Conservation (phyloP, 805 yeast species). For the Wickerhamomyces canadensis region DNA sequence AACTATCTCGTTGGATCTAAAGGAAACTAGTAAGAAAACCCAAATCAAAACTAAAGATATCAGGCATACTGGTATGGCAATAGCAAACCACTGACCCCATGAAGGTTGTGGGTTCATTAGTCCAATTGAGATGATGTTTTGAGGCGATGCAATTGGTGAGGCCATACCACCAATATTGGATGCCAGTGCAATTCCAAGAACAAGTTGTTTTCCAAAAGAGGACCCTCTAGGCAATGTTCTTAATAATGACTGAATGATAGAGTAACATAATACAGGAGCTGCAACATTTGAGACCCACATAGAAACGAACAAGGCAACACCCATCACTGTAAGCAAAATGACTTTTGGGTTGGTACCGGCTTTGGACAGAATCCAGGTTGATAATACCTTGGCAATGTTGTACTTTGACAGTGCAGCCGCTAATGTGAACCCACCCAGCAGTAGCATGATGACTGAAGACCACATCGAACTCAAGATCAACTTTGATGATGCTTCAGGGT, state of each 20-base stretch:
- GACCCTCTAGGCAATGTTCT: slow-evolving; percentile 78
- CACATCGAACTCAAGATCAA: slow-evolving; percentile 86
- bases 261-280: slow-evolving; percentile 89
- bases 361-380: slow-evolving; percentile 72
- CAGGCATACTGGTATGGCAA: slow-evolving; percentile 75
- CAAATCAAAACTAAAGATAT: slow-evolving; percentile 64
- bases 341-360: slow-evolving; percentile 85
- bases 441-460: slow-evolving; percentile 86
- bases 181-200: slow-evolving; percentile 88
- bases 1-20: slow-evolving; percentile 46
- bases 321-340: slow-evolving; percentile 76
- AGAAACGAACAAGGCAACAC: slow-evolving; percentile 76
- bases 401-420: slow-evolving; percentile 94
- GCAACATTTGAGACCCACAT: slow-evolving; percentile 98
- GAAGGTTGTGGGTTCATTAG: slow-evolving; percentile 78
- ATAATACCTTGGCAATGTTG: slow-evolving; percentile 79
- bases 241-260: slow-evolving; percentile 85
- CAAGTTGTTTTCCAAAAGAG: slow-evolving; percentile 74
- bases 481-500: slow-evolving; percentile 62
- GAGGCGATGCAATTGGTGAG: slow-evolving; percentile 96
- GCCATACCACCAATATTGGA: slow-evolving; percentile 96
- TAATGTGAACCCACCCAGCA: slow-evolving; percentile 89
- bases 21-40: slow-evolving; percentile 62
- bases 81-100: slow-evolving; percentile 93
- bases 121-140: slow-evolving; percentile 85